A percentile compares a stretch with the other conserved stretches of the same genome.
phyloP scores from a whole-genome alignment of 2,329 filamentous ascomycete species.

The Stenocarpella maydis region DNA sequence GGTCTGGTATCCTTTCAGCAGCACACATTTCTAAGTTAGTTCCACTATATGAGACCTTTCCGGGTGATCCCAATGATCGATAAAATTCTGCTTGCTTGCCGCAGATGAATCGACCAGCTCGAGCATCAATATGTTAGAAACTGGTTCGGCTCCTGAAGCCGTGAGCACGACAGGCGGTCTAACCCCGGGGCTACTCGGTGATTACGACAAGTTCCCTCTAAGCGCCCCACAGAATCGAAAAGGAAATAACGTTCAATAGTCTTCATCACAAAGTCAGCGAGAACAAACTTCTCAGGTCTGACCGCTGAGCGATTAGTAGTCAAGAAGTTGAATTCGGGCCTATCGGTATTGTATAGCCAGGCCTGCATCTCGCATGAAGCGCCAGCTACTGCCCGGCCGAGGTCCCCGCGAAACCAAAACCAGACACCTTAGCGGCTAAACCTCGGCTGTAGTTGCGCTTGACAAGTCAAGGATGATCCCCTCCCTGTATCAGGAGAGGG shows the following conservation, averaged over 20 bases:
- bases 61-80: too few relatives aligned
- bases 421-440: background rate
- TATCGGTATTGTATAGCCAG: background rate
- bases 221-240: too few relatives aligned
- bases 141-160: too few relatives aligned
- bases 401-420: slow-evolving; percentile 10
- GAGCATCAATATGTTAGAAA: too few relatives aligned
- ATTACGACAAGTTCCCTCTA: too few relatives aligned
- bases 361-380: background rate
- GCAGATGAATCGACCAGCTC: too few relatives aligned
- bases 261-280: background rate
- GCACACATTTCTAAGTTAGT: too few relatives aligned
- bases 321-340: background rate
- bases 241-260: background rate
- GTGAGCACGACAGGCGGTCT: too few relatives aligned
- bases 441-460: slow-evolving; percentile 12
- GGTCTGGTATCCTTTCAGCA: too few relatives aligned
- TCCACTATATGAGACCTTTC: too few relatives aligned
- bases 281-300: background rate
- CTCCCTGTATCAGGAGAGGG: background rate
- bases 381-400: background rate
- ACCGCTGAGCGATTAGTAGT: background rate
- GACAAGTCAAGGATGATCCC: slow-evolving; percentile 14
- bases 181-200: too few relatives aligned
- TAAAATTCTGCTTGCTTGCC: too few relatives aligned